These are phyloP conservation scores for Paraphoma sp. DNA, from an alignment of 2,329 filamentous ascomycete species.

Conservation along the genomic window DNA sequence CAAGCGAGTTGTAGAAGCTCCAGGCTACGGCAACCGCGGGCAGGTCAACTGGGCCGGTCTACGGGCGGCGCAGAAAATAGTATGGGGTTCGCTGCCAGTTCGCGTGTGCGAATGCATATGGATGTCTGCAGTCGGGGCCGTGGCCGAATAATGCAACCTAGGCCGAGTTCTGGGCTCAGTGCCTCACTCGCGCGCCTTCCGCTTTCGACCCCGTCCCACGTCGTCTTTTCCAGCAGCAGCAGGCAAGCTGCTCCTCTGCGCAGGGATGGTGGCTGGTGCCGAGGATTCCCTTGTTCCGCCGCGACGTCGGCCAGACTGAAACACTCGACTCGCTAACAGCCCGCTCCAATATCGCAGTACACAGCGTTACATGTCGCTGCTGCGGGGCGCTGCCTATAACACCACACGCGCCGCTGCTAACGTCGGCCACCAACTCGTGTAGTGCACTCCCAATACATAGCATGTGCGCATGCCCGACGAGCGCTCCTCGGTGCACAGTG, in stretches of 20 bases:
- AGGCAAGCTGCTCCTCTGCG: not conserved
- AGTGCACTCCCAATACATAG: no score
- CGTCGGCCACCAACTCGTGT: not conserved
- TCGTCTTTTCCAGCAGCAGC: not conserved
- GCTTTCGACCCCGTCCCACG: not conserved
- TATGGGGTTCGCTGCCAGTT: not conserved
- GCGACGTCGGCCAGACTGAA: conserved; percentile 17
- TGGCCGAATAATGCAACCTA: no score
- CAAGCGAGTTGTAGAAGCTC: not conserved
- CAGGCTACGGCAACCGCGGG: not conserved
- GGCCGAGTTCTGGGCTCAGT: not conserved
- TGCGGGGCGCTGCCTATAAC: conserved; percentile 2
- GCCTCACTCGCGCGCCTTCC: not conserved
- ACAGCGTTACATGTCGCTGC: conserved; percentile 18
- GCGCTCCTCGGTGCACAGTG: not conserved
- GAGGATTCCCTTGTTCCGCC: conserved; percentile 2
- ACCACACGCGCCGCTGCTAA: not conserved
- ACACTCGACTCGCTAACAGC: conserved; percentile 14
- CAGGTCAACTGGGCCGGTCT: not conserved
- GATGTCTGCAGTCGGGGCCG: not conserved
- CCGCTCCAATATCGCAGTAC: conserved; percentile 10
- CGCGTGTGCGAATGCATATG: not conserved
- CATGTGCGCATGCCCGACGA: not conserved
- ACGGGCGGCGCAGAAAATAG: not conserved
- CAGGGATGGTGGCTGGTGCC: not conserved